Base-by-base conservation (phyloP, 1,284 basidiomycete genomes). In the Flammula alnicola region DNA sequence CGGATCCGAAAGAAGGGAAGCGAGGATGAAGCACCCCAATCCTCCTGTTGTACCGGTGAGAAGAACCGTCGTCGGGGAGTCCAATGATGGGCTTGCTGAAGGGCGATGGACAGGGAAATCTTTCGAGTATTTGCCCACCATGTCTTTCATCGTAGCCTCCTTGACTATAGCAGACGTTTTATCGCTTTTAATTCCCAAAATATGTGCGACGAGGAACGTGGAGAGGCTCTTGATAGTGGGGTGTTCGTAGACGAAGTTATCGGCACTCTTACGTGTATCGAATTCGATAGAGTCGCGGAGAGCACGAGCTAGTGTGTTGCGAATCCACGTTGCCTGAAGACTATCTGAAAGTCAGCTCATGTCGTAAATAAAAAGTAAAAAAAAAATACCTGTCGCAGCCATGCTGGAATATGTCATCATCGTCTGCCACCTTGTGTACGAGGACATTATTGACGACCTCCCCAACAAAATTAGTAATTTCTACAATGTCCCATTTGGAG, bases 371-470 rank as follows among this genome's bases (percentile, higher is more conserved):
- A 10, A 3, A 58, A 57, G 19, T 58, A 52, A 3, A 10, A 25
- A 6, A 16, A 5, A 51, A 55, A n/a, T 39, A 75, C 75, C 75
- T 77, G 50, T 77, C 74, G 48, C 73, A 71, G 9, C 76, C 75
- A 45, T 59, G 52, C 36, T 71, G 63, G 58, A 77, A 78, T 9
- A 77, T 51, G 55, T 77, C 73, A 30, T 63, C 69, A 27, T 69
- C 58, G 39, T 74, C 72, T 1, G 40, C 22, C 1, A 72, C 51
- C 0, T 29, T n/a, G 7, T 51, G 47, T 4, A 47, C 42, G 37
- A 72, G 32, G 6, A 72, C 68, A 17, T 56, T 58, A 2, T 44
- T 19, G 0, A 74, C 63, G 16, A 64, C 62, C 5, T 39, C 45
- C 7, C 66, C 52, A 12, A 70, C 64, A 47, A 74, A 74, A 3